Conservation (phyloP, 176 grass and related monocot genomes). For the Carex cristatella region DNA sequence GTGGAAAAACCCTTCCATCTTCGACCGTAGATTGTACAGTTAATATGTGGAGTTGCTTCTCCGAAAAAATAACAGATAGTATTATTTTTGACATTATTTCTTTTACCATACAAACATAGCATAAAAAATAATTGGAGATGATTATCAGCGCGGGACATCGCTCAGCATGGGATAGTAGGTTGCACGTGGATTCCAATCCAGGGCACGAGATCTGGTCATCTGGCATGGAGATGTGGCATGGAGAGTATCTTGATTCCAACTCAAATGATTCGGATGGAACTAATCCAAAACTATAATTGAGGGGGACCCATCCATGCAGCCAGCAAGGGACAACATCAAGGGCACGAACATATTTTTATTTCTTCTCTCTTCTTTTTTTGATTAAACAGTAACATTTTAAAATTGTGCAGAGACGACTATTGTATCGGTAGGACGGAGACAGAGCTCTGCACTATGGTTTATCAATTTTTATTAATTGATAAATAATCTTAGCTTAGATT, state of each 20-base stretch:
- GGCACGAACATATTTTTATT: neutral
- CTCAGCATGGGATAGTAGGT: neutral
- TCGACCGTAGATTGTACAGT: no score
- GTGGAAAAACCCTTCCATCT: no score
- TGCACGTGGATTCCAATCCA: conserved; percentile 17
- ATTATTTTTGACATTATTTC: no score
- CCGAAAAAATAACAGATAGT: no score
- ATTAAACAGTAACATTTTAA: neutral
- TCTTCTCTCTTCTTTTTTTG: neutral
- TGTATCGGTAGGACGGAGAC: neutral
- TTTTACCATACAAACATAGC: no score
- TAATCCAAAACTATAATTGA: neutral
- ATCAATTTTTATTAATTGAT: neutral
- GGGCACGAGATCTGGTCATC: neutral
- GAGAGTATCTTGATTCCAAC: neutral
- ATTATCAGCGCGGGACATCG: neutral
- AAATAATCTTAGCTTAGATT: conserved; percentile 3
- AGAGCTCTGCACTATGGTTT: neutral
- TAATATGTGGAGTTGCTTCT: no score
- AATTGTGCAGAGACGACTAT: neutral
- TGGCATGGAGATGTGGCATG: neutral
- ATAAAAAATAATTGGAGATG: neutral
- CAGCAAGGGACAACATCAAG: neutral
- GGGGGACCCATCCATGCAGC: neutral
- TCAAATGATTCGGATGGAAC: conserved; percentile 11